Evolutionary conservation across 2,329 filamentous ascomycete species (phyloP), one percentile per base, ranked within the genome.

Genomic region (Aspergillus latus): DNA sequence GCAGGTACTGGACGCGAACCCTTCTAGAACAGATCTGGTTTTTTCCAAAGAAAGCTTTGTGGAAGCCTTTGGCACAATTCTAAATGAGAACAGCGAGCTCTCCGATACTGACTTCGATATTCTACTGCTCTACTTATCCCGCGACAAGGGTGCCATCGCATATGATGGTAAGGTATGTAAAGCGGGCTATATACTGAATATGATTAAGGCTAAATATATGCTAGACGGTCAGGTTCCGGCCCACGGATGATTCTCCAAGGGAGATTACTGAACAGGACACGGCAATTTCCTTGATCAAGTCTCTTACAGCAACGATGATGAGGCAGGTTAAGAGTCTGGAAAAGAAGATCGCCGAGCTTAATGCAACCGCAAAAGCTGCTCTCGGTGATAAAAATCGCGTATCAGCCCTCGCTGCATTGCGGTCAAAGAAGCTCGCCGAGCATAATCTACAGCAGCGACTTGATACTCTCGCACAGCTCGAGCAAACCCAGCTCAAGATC

Each of bases 361-460:
- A 81, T 49, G 59, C 65, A 10, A 76, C 82, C 4, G 92, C 91
- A 0, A 87, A 88, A 59, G 80, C 82, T 21, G 89, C 91, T 0
- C 84, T 96, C 0, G 76, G 78, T 4, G 81, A 82, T 45, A 90
- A 92, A 69, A 92, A 95, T 70, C 83, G 85, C 44, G 76, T 88
- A 28, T 82, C 87, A 0, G 94, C 93, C 8, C 82, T 93, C 32
- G 87, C 89, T 0, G 87, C 90, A 0, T 81, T 99, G 10, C 87
- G 88, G 50, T 89, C 86, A 4, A 96, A 91, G 77, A 97, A 94
- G 72, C 77, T 89, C 6, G 86, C 88, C 29, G 92, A 97, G 72
- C 78, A 83, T 2, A 88, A 86, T 9, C 80, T 97, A 0, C 78
- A 84, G 30, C 84, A 86, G 61, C 86, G 92, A 10, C 84, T 87